These are phyloP conservation scores for Microdochium trichocladiopsis DNA, from an alignment of 2,329 filamentous ascomycete species.

Conservation along the genomic window DNA sequence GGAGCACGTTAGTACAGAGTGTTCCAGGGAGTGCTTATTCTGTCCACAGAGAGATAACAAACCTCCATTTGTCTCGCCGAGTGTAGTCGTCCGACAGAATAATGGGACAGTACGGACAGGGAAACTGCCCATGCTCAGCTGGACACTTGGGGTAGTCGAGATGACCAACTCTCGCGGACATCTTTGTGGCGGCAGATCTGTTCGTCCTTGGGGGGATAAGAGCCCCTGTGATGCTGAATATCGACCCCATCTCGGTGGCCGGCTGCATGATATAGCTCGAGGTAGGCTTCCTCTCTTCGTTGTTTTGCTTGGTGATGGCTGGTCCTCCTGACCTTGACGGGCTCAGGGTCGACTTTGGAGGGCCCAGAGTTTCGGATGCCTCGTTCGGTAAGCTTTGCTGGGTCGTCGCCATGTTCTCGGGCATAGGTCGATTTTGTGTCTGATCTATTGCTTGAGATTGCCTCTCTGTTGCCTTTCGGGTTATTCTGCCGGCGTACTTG, in stretches of 20 bases:
- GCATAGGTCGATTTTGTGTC: neutral
- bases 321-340: neutral
- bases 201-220: neutral
- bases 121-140: neutral
- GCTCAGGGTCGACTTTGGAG: neutral
- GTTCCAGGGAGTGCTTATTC: neutral
- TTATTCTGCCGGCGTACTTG: neutral
- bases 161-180: neutral
- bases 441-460: neutral
- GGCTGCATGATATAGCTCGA: neutral
- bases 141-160: neutral
- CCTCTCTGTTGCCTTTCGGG: no score
- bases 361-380: neutral
- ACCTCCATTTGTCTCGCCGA: neutral
- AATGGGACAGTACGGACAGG: neutral
- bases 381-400: neutral
- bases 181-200: neutral
- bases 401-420: neutral
- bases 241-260: neutral
- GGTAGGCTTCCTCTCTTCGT: neutral
- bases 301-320: neutral
- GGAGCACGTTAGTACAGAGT: neutral
- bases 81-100: neutral
- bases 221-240: neutral
- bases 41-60: neutral